Conservation (phyloP, 805 yeast genomes). For the Candida cerambycidarum region DNA sequence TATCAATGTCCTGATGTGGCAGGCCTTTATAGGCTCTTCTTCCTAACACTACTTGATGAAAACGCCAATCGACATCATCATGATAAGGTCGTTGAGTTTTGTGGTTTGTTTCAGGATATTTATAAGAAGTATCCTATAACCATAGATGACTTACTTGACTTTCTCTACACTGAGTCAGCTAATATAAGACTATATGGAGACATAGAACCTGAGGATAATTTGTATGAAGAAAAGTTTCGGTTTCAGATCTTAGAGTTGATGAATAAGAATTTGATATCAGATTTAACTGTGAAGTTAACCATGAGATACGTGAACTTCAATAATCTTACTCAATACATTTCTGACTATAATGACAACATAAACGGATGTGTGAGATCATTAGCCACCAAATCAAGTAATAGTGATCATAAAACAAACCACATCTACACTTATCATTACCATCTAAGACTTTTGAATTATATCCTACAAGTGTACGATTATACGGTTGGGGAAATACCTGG, state of each 20-base stretch:
- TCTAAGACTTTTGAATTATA: conserved; percentile 9
- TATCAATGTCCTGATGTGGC: neutral
- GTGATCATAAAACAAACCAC: neutral
- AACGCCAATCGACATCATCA: conserved; percentile 22
- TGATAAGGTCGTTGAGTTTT: conserved; percentile 6
- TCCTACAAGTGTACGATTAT: conserved; percentile 10
- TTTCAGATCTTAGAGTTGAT: conserved; percentile 10
- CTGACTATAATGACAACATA: neutral
- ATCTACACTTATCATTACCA: conserved; percentile 7
- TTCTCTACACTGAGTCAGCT: neutral
- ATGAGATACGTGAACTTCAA: neutral
- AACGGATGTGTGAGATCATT: neutral
- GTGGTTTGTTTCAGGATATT: neutral
- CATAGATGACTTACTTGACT: neutral
- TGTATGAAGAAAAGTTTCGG: neutral
- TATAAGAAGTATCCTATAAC: conserved; percentile 6
- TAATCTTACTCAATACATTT: neutral
- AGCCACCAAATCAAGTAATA: neutral
- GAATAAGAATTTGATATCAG: neutral
- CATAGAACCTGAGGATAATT: neutral
- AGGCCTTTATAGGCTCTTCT: conserved; percentile 10
- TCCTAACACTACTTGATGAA: conserved; percentile 26
- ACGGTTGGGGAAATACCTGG: neutral
- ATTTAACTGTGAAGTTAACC: neutral
- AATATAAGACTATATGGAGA: neutral